Percentiles rank a stretch among this genome's conserved stretches.
Conservation (phyloP, 257 asterid genomes). For the Nicotiana sylvestris region DNA sequence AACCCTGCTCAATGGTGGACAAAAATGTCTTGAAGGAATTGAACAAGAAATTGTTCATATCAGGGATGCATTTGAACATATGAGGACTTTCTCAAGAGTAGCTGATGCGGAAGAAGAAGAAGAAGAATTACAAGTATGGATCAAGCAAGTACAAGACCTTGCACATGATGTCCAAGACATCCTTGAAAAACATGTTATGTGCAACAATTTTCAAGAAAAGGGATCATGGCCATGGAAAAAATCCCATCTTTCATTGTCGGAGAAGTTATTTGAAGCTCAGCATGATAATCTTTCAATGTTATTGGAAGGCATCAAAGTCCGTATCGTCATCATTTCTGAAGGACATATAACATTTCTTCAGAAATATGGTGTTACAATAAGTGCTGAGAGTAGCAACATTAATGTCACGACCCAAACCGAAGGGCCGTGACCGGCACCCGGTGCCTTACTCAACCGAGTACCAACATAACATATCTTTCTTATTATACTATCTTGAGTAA, state of each 20-base stretch:
- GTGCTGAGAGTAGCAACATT: not conserved
- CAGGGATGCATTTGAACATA: conserved; percentile 21
- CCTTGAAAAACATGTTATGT: conserved; percentile 26
- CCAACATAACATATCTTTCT: too few species aligned
- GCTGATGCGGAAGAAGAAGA: conserved; percentile 32
- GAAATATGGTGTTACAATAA: not conserved
- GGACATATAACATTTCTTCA: conserved; percentile 5
- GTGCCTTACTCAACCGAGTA: too few species aligned
- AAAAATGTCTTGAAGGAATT: conserved; percentile 12
- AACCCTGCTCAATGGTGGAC: conserved; percentile 12
- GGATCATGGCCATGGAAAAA: not conserved
- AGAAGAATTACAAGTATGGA: conserved; percentile 30
- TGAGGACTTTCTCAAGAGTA: conserved; percentile 30
- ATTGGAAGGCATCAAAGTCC: not conserved
- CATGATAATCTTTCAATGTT: not conserved
- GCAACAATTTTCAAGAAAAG: not conserved
- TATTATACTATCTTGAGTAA: too few species aligned
- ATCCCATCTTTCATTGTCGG: not conserved
- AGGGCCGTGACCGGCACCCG: too few species aligned
- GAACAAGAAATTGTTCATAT: conserved; percentile 15
- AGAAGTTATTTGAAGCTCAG: conserved; percentile 8
- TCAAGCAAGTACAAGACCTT: conserved; percentile 31
- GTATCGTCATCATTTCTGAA: not conserved
- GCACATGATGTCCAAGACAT: conserved; percentile 34
- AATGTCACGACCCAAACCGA: too few species aligned